phyloP scores from a whole-genome alignment of 306 rosid species.

The Vachellia pachyceras region DNA sequence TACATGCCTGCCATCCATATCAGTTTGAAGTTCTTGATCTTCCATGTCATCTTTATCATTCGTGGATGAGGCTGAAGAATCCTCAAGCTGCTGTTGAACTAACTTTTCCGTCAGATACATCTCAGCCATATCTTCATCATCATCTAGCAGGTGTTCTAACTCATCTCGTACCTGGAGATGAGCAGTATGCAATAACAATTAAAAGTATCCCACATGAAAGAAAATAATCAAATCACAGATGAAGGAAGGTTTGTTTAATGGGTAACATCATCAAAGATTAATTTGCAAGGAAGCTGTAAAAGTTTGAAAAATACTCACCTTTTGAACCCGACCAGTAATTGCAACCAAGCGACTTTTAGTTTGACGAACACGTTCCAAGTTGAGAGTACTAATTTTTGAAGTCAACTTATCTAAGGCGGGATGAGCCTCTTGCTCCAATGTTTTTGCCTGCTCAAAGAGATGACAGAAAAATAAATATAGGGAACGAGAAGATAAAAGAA shows the following conservation, averaged over 20 bases:
- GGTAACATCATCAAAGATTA: not conserved
- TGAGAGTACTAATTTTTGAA: conserved; percentile 93
- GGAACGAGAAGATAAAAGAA: not conserved
- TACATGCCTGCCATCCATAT: conserved; percentile 59
- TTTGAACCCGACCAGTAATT: conserved; percentile 93
- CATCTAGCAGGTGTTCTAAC: conserved; percentile 92
- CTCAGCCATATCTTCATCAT: conserved; percentile 98
- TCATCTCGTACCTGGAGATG: conserved; percentile 80
- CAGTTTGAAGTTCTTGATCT: conserved; percentile 46
- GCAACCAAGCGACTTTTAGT: conserved; percentile 97
- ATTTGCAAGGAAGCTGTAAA: not conserved
- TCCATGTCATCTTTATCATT: conserved; percentile 48
- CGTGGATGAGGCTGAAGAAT: conserved; percentile 68
- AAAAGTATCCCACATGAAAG: conserved; percentile 6
- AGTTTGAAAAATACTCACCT: conserved; percentile 49
- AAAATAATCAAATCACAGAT: not conserved
- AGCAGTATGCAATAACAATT: conserved; percentile 11
- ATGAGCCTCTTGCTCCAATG: conserved; percentile 94
- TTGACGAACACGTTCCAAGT: conserved; percentile 95
- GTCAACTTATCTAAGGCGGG: conserved; percentile 97
- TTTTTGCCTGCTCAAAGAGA: conserved; percentile 61
- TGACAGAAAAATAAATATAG: not conserved
- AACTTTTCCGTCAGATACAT: conserved; percentile 92
- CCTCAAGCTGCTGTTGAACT: conserved; percentile 59
- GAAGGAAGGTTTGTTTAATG: not conserved